A percentile compares a stretch with the other conserved stretches of the same genome.
Conservation (phyloP, 106 monocot genomes). For the Platanthera zijinensis region DNA sequence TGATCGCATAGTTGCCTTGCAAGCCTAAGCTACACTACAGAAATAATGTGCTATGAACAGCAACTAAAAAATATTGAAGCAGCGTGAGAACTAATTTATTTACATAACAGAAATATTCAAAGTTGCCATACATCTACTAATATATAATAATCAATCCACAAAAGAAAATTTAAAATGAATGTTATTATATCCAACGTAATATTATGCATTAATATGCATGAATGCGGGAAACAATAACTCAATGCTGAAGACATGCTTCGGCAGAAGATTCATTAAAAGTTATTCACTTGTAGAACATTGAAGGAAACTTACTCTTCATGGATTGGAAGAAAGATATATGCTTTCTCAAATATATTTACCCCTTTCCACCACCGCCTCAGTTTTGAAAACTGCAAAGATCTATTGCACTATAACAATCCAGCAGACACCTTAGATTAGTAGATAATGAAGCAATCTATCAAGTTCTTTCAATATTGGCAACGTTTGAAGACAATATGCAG, state of each 20-base stretch:
- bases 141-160: neutral
- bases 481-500: neutral
- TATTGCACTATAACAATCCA: neutral
- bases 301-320: constrained; percentile 11
- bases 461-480: neutral
- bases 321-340: constrained; percentile 7
- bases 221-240: neutral
- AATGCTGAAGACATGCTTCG: neutral
- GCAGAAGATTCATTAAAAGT: neutral
- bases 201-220: neutral
- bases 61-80: neutral
- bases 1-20: neutral
- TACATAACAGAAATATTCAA: neutral
- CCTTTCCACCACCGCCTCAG: constrained; percentile 13
- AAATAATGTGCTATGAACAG: neutral
- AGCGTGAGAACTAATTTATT: neutral
- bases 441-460: neutral
- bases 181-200: neutral
- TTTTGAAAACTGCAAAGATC: neutral
- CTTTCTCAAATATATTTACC: constrained; percentile 7
- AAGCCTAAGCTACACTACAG: neutral
- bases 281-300: neutral
- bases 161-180: neutral
- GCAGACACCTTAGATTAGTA: neutral
- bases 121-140: neutral